Conservation (phyloP, 192 early-diverging fungal species). For the Funneliformis mosseae region DNA sequence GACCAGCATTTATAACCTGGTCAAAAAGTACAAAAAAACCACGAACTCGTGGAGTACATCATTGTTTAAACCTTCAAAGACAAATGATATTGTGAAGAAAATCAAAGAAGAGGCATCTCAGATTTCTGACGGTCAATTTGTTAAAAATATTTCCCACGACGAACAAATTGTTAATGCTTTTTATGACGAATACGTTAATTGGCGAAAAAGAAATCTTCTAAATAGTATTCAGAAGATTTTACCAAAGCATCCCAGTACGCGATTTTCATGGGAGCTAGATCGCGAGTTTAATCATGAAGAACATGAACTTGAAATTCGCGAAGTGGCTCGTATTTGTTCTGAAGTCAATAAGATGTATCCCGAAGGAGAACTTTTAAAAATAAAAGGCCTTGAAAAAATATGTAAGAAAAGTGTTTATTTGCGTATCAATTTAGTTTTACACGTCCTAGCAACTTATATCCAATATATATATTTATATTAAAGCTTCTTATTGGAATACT, state of each 20-base stretch:
- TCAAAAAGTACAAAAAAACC: neutral
- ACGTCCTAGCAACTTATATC: neutral
- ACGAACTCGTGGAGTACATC: neutral
- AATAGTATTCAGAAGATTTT: neutral
- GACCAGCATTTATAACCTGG: neutral
- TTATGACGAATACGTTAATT: neutral
- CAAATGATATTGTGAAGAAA: neutral
- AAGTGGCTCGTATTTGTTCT: neutral
- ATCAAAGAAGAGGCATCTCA: neutral
- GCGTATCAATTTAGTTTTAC: neutral
- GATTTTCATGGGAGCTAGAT: neutral
- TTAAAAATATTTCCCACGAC: neutral
- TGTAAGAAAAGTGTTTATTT: neutral
- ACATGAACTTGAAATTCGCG: neutral
- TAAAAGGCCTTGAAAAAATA: neutral
- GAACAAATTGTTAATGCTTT: neutral
- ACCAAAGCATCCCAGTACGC: neutral
- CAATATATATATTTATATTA: neutral
- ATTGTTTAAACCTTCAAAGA: too few species aligned
- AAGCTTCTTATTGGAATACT: neutral
- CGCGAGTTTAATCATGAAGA: neutral
- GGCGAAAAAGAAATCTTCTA: neutral
- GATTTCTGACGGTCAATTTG: neutral
- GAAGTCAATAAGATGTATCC: conserved; percentile 4
- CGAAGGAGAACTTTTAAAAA: neutral